Evolutionary conservation across 768 basidiomycete genomes (phyloP).

Genomic region (Tricholoma saponaceum): DNA sequence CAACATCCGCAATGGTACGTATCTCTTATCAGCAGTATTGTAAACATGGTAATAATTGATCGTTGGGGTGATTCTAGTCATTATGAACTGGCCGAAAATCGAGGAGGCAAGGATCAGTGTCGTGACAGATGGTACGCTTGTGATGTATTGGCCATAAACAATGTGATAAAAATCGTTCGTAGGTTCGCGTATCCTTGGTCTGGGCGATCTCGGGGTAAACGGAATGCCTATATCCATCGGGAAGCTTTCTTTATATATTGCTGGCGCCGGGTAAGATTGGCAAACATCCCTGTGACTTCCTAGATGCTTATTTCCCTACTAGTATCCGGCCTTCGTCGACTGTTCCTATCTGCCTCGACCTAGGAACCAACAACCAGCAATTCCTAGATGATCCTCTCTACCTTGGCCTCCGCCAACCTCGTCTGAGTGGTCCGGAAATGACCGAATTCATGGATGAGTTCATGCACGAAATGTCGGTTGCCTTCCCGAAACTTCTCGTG

Average conservation of each 20-base stretch:
- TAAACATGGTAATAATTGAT: neutral
- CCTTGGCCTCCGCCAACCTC: slow-evolving; percentile 74
- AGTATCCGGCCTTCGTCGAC: slow-evolving; percentile 77
- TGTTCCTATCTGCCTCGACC: slow-evolving; percentile 81
- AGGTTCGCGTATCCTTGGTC: slow-evolving; percentile 86
- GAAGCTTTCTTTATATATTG: slow-evolving; percentile 88
- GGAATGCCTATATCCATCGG: slow-evolving; percentile 89
- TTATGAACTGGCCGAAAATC: slow-evolving; percentile 68
- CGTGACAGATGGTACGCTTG: slow-evolving; percentile 75
- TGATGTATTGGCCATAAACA: neutral
- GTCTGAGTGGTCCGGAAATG: slow-evolving; percentile 61
- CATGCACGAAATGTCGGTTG: slow-evolving; percentile 72
- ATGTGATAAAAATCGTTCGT: slow-evolving; percentile 19
- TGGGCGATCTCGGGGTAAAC: slow-evolving; percentile 81
- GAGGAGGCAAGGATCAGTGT: slow-evolving; percentile 85
- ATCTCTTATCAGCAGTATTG: neutral
- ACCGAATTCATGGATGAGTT: slow-evolving; percentile 90
- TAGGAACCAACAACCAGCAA: slow-evolving; percentile 82
- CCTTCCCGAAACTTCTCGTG: slow-evolving; percentile 79
- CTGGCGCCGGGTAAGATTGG: slow-evolving; percentile 70
- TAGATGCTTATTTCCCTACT: neutral
- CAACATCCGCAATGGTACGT: slow-evolving; percentile 51
- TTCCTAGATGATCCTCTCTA: slow-evolving; percentile 87
- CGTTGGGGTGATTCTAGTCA: slow-evolving; percentile 31
- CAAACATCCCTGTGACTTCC: neutral